Evolutionary conservation across 352 stramenopile species (phyloP).

Genomic region (Phytophthora idaei): DNA sequence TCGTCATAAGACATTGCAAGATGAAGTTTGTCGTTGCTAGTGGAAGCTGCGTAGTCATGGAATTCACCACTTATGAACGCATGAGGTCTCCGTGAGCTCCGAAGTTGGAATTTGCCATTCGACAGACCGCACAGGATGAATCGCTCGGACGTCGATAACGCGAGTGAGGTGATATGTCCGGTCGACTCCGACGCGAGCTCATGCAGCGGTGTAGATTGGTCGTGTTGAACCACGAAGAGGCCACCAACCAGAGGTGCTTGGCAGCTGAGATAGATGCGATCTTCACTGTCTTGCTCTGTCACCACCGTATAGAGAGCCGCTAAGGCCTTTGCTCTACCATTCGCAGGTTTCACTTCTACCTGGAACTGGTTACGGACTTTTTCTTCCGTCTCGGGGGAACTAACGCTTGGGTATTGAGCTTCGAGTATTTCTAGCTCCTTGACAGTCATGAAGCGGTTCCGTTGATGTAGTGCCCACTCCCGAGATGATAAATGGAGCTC

Average conservation of each 20-base stretch:
- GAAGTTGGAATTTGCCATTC: slow-evolving; percentile 86
- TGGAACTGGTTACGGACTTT: slow-evolving; percentile 60
- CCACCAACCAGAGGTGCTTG: slow-evolving; percentile 40
- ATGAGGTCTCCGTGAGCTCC: slow-evolving; percentile 48
- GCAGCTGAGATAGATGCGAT: slow-evolving; percentile 56
- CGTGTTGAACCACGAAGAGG: slow-evolving; percentile 46
- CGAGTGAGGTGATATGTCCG: slow-evolving; percentile 45
- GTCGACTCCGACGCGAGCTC: slow-evolving; percentile 52
- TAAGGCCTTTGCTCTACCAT: slow-evolving; percentile 34
- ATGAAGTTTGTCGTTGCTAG: slow-evolving; percentile 23
- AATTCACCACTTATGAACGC: slow-evolving; percentile 80
- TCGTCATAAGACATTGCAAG: slow-evolving; percentile 86
- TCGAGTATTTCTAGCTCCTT: slow-evolving; percentile 60
- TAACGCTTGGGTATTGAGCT: slow-evolving; percentile 44
- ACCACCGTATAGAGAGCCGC: slow-evolving; percentile 46
- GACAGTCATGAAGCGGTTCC: slow-evolving; percentile 51
- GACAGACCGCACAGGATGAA: slow-evolving; percentile 80
- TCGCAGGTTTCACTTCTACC: slow-evolving; percentile 35
- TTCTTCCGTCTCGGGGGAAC: slow-evolving; percentile 47
- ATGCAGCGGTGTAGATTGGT: slow-evolving; percentile 31
- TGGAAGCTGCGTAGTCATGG: slow-evolving; percentile 58
- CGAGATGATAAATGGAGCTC: slow-evolving; percentile 54
- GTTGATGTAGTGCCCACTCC: slow-evolving; percentile 49
- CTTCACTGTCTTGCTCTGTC: slow-evolving; percentile 35
- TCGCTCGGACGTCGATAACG: slow-evolving; percentile 52